Evolutionary conservation across 352 stramenopile species (phyloP), one percentile per base, ranked within the genome.

Genomic region (Phytopythium aichiense): DNA sequence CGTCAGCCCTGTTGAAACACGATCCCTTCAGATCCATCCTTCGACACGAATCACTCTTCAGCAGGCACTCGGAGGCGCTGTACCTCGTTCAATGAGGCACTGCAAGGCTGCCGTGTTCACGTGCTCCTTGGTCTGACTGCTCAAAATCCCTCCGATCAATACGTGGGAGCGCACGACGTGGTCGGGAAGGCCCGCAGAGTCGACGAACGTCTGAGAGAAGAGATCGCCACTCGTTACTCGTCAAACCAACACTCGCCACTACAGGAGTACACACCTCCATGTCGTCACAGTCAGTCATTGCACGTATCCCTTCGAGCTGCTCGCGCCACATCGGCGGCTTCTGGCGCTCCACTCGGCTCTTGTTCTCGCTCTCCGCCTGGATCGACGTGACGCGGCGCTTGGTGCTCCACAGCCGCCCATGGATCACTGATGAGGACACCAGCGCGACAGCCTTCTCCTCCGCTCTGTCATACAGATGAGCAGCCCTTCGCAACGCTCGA

Each of bases 121-220:
- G 0, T 89, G 88, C 76, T 99, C 97, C 69, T 99, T 99, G 1
- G 96, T 99, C 73, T 99, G 97, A 65, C 84, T 97, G 52, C 89
- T 98, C 40, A 99, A 76, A 93, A 99, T 98, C 9, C 98, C 85
- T 15, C 91, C 84, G 33, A 98, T 89, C 8, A 99, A 72, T 38
- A 97, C 84, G 71, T 98, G 94, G 69, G 98, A 99, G 43, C 93
- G 82, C 50, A 66, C 54, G 28, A 84, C 62, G 50, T 89, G 76
- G 6, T 76, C 71, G 3, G 63, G 65, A 30, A 74, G 77, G 28
- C 59, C 64, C 45, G 67, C 55, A 3, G 22, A 15, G 31, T 81
- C 66, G 37, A 70, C 76, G 53, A 87, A 78, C 25, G 64, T 66
- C 77, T 86, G 22, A 18, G 61, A 12, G 22, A 30, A 18, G 22